Base-by-base conservation (phyloP, 1,284 basidiomycete species). In the Trametes polyzona region DNA sequence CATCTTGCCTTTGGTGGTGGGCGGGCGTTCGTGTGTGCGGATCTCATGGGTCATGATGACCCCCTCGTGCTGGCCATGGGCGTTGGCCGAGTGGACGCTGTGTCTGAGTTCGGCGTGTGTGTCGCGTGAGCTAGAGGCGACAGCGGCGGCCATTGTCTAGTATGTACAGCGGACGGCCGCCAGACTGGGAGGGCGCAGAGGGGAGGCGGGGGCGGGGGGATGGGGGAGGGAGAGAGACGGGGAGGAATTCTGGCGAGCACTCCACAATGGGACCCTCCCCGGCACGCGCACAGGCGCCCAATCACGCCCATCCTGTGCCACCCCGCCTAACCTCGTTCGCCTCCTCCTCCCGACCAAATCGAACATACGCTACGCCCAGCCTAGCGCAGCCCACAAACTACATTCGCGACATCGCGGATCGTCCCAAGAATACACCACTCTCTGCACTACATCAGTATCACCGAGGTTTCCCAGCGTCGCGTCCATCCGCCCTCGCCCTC, bases 21-120 rank as follows among this genome's bases (percentile, higher is more conserved):
- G 42, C 24, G 55, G 26, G 32, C 48, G 49, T 19, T 62, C 32
- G 49, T 24, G 48, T 29, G 27, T 57, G 40, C 46, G 53, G 76
- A 70, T 49, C 74, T 78, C 77, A 57, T 79, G 75, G 4, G 90
- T 92, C 67, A 89, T 87, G 62, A 84, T 76, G 59, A 86, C 84
- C 57, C 75, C 76, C 58, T 75, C 57, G 48, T 41, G 47, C 42
- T 58, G 52, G 56, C 52, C 39, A 42, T 42, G 37, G 24, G 58
- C 51, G 59, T 35, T 51, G 57, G 50, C 50, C 55, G 61, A 63
- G 40, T 55, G 61, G 17, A 63, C 57, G 58, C 61, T 63, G 61
- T 43, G 30, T 43, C 61, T 50, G 54, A 35, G 33, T 40, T 51
- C 51, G 32, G 58, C 52, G 42, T 53, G 52, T 56, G 55, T 54